phyloP scores from a whole-genome alignment of 2,329 filamentous ascomycete genomes.

The Microdochium trichocladiopsis region DNA sequence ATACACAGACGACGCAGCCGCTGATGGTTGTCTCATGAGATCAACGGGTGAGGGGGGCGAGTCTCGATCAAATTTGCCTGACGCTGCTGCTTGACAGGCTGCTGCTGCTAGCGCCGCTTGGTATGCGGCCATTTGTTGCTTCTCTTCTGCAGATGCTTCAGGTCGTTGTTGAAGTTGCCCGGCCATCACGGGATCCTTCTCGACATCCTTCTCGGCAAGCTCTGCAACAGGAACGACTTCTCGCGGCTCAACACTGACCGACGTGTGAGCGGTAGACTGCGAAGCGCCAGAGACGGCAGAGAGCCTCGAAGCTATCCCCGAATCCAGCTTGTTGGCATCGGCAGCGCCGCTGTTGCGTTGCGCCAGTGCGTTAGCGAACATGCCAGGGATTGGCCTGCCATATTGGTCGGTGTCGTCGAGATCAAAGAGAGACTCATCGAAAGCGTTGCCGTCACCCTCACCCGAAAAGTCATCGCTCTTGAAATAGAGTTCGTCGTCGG shows the following conservation, averaged over 20 bases:
- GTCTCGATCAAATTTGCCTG: slow-evolving; percentile 66
- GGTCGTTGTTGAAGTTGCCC: slow-evolving; percentile 9
- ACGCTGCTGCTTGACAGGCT: slow-evolving; percentile 66
- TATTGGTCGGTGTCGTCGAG: slow-evolving; percentile 57
- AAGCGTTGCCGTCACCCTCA: slow-evolving; percentile 46
- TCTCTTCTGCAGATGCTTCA: slow-evolving; percentile 6
- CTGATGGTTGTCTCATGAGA: slow-evolving; percentile 26
- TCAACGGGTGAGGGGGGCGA: slow-evolving; percentile 25
- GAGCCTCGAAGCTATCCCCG: slow-evolving; percentile 35
- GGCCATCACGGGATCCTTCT: slow-evolving; percentile 7
- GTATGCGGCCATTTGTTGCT: slow-evolving; percentile 52
- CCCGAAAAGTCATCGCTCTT: slow-evolving; percentile 51
- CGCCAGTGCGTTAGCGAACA: slow-evolving; percentile 46
- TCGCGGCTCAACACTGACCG: slow-evolving; percentile 28
- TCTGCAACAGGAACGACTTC: slow-evolving; percentile 10
- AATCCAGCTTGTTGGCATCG: slow-evolving; percentile 33
- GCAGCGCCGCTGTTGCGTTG: slow-evolving; percentile 26
- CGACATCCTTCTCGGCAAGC: too few species aligned
- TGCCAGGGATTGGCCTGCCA: slow-evolving; percentile 51
- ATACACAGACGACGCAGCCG: slow-evolving; percentile 19
- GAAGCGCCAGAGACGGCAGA: slow-evolving; percentile 35
- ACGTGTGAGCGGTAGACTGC: slow-evolving; percentile 47
- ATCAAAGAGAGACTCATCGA: slow-evolving; percentile 71
- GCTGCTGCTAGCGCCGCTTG: slow-evolving; percentile 81
- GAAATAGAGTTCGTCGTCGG: slow-evolving; percentile 63